Base-by-base conservation (phyloP, 2,329 filamentous ascomycete genomes). In the Fusarium heterosporum region DNA sequence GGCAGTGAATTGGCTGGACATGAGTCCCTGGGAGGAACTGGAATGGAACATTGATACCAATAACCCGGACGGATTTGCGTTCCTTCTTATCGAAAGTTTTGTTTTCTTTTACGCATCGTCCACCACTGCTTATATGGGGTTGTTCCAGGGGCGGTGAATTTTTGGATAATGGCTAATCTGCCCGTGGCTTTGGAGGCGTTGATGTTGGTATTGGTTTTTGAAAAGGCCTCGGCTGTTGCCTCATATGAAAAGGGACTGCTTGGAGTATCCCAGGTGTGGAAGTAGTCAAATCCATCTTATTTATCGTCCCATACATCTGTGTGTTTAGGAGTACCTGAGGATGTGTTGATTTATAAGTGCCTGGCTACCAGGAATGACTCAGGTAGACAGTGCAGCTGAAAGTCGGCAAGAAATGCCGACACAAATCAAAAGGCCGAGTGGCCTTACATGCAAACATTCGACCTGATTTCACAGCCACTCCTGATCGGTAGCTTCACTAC, bases 41-140 rank as follows among this genome's bases (percentile, higher is more conserved):
- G 64, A 64, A 69, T 53, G 29, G 39, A 52, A 63, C 62, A 71
- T 56, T 72, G 70, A 72, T 72, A 72, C 70, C 70, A 72, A 66
- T 51, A 66, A 64, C 64, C 60, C 49, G 68, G 40, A 61, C 42
- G 57, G 56, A 59, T 60, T 64, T 68, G 66, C 54, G 45, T 52
- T 70, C 63, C 40, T 66, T 70, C 32, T 67, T 47, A 39, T 60
- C 30, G 26, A 47, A n/a, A 29, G 56, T 63, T 36, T 43, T 48
- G 40, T 54, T 61, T 46, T 10, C 45, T 56, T 58, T 55, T 19
- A 26, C 29, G 25, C 54, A 48, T 14, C 19, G 38, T 17, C 36
- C 29, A 26, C 26, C 19, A 28, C 28, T 13, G 16, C 36, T 48
- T 45, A 16, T 42, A 16, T 50, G 34, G 51, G 11, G 29, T 26